Evolutionary conservation across 495 filamentous ascomycete species (phyloP).

Genomic region (Bombardia bombarda): DNA sequence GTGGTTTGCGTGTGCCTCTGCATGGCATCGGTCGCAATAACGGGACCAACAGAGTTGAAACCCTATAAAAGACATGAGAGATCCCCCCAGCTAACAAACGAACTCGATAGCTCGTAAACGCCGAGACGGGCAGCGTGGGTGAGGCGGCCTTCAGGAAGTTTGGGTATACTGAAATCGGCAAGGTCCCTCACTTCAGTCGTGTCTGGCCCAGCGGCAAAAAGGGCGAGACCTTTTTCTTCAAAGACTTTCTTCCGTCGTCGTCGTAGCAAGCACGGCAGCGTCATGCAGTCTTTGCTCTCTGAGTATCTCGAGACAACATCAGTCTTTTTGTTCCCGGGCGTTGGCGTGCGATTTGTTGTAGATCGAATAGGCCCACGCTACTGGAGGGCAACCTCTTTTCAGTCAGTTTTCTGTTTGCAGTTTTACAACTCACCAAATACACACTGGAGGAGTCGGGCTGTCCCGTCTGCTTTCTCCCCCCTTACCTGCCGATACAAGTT

Average conservation of each 20-base stretch:
- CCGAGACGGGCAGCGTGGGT: slow-evolving; percentile 27
- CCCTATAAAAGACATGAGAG: no score
- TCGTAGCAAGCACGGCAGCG: no score
- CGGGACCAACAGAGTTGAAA: no score
- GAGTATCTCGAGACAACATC: neutral
- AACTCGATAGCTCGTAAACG: slow-evolving; percentile 20
- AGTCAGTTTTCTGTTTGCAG: neutral
- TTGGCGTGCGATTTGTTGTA: neutral
- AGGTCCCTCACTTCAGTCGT: slow-evolving; percentile 27
- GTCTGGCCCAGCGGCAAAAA: slow-evolving; percentile 19
- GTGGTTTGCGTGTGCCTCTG: no score
- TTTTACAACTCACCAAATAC: neutral
- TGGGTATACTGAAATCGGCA: slow-evolving; percentile 28
- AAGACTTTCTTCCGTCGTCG: slow-evolving; percentile 14
- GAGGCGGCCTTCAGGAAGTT: slow-evolving; percentile 27
- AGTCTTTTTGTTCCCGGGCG: no score
- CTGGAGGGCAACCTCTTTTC: neutral
- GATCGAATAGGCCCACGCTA: slow-evolving; percentile 5
- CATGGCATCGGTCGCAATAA: no score
- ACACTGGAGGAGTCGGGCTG: neutral
- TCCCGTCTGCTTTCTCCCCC: neutral
- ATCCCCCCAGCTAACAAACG: neutral
- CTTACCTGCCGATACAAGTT: no score
- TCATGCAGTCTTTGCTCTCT: no score
- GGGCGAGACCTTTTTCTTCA: slow-evolving; percentile 35